Evolutionary conservation across 257 asterid species (phyloP), one percentile per base, ranked within the genome.

Genomic region (Striga asiatica): DNA sequence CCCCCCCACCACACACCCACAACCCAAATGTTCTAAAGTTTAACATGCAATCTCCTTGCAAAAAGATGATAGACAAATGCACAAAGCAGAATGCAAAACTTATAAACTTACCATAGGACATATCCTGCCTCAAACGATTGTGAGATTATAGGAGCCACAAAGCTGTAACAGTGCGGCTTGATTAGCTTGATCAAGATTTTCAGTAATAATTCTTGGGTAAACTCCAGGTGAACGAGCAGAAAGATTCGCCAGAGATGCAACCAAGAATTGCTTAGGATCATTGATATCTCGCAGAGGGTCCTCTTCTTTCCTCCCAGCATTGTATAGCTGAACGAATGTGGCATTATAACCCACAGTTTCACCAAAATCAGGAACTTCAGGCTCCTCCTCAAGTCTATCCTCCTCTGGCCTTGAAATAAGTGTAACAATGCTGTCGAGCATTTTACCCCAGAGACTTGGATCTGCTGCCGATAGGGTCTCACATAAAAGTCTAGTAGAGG

Each of bases 381-480:
- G 71, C 60, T 92, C 95, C 60, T 79, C 93, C 56, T 74, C 81
- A 50, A 88, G 83, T 70, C 97, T 84, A 56, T 76, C 88, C 66
- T 87, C 80, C 68, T 74, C 93, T 13, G 95, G 83, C 43, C 81
- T 74, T 23, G 91, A 82, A 67, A 92, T 74, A 55, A 92, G 95
- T 43, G 94, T 85, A 66, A 88, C 86, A 68, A 82, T 71, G 75
- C 95, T 88, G 71, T 88, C 88, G 35, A 88, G 91, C 88, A 88
- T 64, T 66, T 84, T 82, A 3, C 94, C 99, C 86, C 88, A 83
- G 37, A 81, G 86, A 52, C 64, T 73, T 37, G 94, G 28, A 54
- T 82, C 84, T 69, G 83, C 56, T 25, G 83, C 68, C 24, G 82
- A 57, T 63, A 88, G 60, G 68, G 76, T 67, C 69, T 84, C 97